Base-by-base conservation (phyloP, 148 eudicot species). In the Cornus controversa region DNA sequence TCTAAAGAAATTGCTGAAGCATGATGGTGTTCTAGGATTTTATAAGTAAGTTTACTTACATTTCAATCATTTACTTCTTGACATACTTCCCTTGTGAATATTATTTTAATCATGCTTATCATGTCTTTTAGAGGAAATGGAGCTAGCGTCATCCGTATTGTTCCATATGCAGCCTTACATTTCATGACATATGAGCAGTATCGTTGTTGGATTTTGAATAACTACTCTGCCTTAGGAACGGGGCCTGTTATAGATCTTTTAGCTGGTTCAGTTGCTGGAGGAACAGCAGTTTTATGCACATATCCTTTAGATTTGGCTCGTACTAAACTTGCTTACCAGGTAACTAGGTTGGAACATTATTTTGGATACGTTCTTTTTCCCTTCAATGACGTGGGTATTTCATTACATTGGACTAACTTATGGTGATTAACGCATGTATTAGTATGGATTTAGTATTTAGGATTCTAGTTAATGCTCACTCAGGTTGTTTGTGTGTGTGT, bases 231-330 rank as follows among this genome's bases (percentile, higher is more conserved):
- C n/a, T 66, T 96, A 36, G 99, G 99, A 66, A 96, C 97, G 0
- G 98, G 99, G 29, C 90, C 99, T 8, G 64, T 96, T 77, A 84
- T 96, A 29, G 98, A 96, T 84, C 97, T 96, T 83, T 80, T 96
- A 67, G 98, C 99, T 70, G 99, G 99, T 78, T 93, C 98, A 62
- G 93, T 92, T 63, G 87, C 98, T 76, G 99, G 99, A 53, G 99
- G 99, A 24, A 96, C 98, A 69, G 98, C 99, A 71, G 98, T 93
- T 75, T 81, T 96, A 76, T 96, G 93, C 86, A 93, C 99, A 50
- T 96, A 96, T 88, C 99, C 99, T 27, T 72, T 96, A 78, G 99
- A 96, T 86, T 93, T 96, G 91, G 97, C 89, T 68, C 89, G 99
- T 74, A 92, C 98, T 7, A 96, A 96, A 80, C 99, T 96, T 67